Percentiles rank a stretch among this genome's conserved stretches.
phyloP scores from a whole-genome alignment of 306 rosid species.

The Phaseolus lunatus region DNA sequence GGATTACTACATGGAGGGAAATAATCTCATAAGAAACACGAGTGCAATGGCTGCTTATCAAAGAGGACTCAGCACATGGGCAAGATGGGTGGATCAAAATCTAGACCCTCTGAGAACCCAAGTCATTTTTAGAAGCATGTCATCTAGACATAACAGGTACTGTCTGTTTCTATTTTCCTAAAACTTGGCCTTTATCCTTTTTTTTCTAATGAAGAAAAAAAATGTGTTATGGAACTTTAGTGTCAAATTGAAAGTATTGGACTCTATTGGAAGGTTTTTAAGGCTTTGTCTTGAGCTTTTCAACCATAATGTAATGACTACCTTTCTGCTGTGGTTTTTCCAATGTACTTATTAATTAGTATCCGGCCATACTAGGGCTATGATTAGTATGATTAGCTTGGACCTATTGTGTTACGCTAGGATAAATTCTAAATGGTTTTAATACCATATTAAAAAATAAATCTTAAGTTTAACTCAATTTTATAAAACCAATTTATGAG shows the following conservation, averaged over 20 bases:
- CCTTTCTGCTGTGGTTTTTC: neutral
- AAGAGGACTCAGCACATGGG: constrained; percentile 84
- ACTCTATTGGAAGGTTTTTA: too few species aligned
- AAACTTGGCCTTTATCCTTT: neutral
- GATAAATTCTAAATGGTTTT: too few species aligned
- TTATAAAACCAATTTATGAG: too few species aligned
- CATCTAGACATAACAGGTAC: constrained; percentile 89
- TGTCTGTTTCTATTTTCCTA: neutral
- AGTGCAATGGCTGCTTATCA: constrained; percentile 87
- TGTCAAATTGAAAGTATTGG: too few species aligned
- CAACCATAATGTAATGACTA: neutral
- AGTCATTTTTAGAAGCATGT: constrained; percentile 82
- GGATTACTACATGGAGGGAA: constrained; percentile 84
- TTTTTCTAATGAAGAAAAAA: neutral
- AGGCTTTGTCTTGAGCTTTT: neutral
- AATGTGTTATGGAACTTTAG: too few species aligned
- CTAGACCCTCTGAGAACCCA: constrained; percentile 61
- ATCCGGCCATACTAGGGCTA: too few species aligned
- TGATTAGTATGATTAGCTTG: too few species aligned
- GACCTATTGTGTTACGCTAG: too few species aligned
- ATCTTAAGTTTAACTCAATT: too few species aligned
- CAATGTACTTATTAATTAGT: neutral
- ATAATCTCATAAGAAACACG: constrained; percentile 49
- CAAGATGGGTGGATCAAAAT: constrained; percentile 82
- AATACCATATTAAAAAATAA: too few species aligned